Conservation (phyloP, 768 basidiomycete genomes). For the Pleurotus cornucopiae region DNA sequence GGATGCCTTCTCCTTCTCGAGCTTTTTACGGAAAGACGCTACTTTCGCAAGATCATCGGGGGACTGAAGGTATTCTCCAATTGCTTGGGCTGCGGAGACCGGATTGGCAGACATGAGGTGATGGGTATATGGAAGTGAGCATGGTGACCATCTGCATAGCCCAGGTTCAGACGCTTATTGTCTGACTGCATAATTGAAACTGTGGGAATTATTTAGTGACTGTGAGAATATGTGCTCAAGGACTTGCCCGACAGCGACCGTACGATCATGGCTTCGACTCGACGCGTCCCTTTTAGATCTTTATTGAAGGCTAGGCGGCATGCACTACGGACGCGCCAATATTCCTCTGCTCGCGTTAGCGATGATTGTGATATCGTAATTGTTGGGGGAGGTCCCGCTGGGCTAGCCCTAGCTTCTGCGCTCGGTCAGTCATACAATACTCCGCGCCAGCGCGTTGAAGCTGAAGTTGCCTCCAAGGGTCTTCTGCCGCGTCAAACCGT, state of each 20-base stretch:
- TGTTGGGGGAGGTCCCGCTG: slow-evolving; percentile 92
- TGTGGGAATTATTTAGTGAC: neutral
- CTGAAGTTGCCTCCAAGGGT: slow-evolving; percentile 33
- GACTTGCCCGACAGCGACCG: neutral
- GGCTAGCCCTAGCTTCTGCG: slow-evolving; percentile 84
- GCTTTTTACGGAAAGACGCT: slow-evolving; percentile 83
- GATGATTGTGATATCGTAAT: slow-evolving; percentile 84
- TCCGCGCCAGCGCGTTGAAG: slow-evolving; percentile 4
- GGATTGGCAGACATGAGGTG: slow-evolving; percentile 42
- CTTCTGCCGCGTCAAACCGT: slow-evolving; percentile 47
- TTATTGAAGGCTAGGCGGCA: slow-evolving; percentile 6
- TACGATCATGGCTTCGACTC: neutral
- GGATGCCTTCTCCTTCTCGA: slow-evolving; percentile 94
- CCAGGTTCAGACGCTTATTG: neutral
- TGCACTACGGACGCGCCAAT: neutral
- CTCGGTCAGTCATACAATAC: slow-evolving; percentile 49
- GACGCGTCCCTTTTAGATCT: neutral
- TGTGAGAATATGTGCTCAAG: neutral
- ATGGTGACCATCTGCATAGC: neutral
- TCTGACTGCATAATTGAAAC: neutral
- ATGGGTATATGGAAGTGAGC: slow-evolving; percentile 3
- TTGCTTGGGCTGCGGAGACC: slow-evolving; percentile 79
- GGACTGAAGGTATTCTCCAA: slow-evolving; percentile 87
- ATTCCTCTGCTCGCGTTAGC: slow-evolving; percentile 6
- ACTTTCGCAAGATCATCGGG: slow-evolving; percentile 93